phyloP scores from a whole-genome alignment of 495 filamentous ascomycete genomes.

The Opeltia flavorubescens region DNA sequence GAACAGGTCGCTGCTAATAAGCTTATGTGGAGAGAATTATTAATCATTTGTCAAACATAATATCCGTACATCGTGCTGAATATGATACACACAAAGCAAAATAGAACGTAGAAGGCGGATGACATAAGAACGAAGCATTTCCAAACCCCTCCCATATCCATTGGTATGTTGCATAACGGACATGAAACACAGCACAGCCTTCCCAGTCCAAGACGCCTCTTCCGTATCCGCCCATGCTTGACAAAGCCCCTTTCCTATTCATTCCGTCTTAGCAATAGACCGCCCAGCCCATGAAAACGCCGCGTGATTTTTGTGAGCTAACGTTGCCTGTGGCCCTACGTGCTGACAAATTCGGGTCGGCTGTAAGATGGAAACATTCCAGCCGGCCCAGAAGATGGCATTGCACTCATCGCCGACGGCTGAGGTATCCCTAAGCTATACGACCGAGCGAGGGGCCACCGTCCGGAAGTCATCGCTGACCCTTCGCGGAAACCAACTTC shows the following conservation, averaged over 20 bases:
- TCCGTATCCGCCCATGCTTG: not conserved
- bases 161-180: slow-evolving; percentile 7
- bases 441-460: slow-evolving; percentile 12
- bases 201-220: not conserved
- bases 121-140: slow-evolving; percentile 7
- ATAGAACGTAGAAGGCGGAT: not conserved
- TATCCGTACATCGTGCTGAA: no score
- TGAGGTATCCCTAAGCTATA: slow-evolving; percentile 10
- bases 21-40: no score
- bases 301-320: not conserved
- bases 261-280: not conserved
- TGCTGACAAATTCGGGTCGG: slow-evolving; percentile 14
- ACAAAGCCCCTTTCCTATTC: not conserved
- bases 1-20: no score
- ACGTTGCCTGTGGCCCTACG: slow-evolving; percentile 8
- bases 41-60: no score
- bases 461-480: slow-evolving; percentile 11
- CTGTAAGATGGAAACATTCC: slow-evolving; percentile 6
- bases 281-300: slow-evolving; percentile 3
- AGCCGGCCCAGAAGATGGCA: slow-evolving; percentile 7
- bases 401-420: slow-evolving; percentile 13
- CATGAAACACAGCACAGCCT: slow-evolving; percentile 15
- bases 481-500: slow-evolving; percentile 27
- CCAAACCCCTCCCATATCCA: slow-evolving; percentile 10
- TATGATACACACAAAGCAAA: not conserved